Evolutionary conservation across 2,329 filamentous ascomycete species (phyloP), one percentile per base, ranked within the genome.

Genomic region (Didymella pomorum): DNA sequence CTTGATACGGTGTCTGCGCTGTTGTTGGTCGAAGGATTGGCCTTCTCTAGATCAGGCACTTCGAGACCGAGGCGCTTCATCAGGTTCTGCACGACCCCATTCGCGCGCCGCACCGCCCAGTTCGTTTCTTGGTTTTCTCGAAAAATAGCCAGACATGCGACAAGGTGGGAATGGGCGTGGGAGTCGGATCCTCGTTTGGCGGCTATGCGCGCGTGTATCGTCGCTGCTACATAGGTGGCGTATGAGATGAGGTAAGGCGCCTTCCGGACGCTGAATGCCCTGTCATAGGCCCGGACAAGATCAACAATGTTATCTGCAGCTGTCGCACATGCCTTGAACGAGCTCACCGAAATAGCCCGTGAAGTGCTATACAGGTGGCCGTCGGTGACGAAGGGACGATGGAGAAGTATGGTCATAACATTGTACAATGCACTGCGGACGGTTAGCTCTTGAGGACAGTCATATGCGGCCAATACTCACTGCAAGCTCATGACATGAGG

Each of bases 241-340:
- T 86, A 86, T 0, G 81, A 83, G 11, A 86, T 78, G 1, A 85
- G 69, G 52, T 85, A 86, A 0, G 83, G 84, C 0, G 83, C 81
- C 9, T 78, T 71, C 12, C 75, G 71, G 1, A 83, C 75, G 0
- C 78, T 80, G 37, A 82, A 85, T 0, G 77, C 71, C 21, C 71
- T 68, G 21, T 82, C 75, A 46, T 84, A 84, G 8, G 74, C 72
- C n/a, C 77, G 75, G 0, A 84, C 63, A 0, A 85, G 66, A 2
- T 72, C 68, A 10, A 78, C 76, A 4, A 84, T 84, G 11, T 74
- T 73, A 7, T 73, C 71, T 0, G 83, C 82, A 0, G 82, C 82
- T 0, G 73, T 72, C 0, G 80, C 78, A 56, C 83, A 85, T 3
- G 31, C 73, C 77, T 47, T 76, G 71, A 60, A 82, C 1, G 81